A percentile compares a stretch with the other conserved stretches of the same genome.
Evolutionary conservation across 2,329 filamentous ascomycete genomes (phyloP).

Genomic region (Nothomitra cinnamomea): DNA sequence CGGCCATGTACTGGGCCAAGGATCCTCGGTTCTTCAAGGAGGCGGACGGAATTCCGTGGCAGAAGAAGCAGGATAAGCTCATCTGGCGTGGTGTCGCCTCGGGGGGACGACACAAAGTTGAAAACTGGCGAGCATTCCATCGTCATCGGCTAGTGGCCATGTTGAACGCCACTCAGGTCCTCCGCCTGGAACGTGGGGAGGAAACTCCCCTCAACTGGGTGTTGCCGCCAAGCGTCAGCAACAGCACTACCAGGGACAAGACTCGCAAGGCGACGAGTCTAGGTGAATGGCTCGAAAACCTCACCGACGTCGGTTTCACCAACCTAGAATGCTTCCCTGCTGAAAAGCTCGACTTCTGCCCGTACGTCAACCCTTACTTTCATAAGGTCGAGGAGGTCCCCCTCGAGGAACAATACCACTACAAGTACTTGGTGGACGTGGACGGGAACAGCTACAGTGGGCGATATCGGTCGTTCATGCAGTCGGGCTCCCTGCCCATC

Average conservation of each 20-base stretch:
- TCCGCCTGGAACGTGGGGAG: constrained; percentile 27
- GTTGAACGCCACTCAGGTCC: constrained; percentile 47
- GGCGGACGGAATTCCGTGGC: constrained; percentile 21
- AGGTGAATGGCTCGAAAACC: constrained; percentile 23
- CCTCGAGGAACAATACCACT: constrained; percentile 26
- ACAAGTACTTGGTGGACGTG: constrained; percentile 59
- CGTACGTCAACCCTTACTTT: constrained; percentile 28
- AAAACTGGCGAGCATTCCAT: constrained; percentile 56
- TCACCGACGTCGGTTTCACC: constrained; percentile 26
- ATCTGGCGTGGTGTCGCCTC: constrained; percentile 32
- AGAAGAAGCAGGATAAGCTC: constrained; percentile 23
- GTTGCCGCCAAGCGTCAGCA: constrained; percentile 23
- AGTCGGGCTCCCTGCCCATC: constrained; percentile 52
- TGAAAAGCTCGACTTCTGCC: constrained; percentile 23
- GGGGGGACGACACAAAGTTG: constrained; percentile 27
- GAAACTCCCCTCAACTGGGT: constrained; percentile 17
- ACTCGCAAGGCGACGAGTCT: constrained; percentile 11
- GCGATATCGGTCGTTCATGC: constrained; percentile 51
- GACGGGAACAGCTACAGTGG: constrained; percentile 60
- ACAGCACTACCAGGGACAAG: constrained; percentile 9
- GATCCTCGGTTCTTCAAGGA: constrained; percentile 26
- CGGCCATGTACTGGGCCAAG: constrained; percentile 31
- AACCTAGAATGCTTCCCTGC: constrained; percentile 27
- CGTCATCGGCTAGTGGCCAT: constrained; percentile 59
- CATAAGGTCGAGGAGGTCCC: constrained; percentile 13